Evolutionary conservation across 208 protist genomes (phyloP).

Genomic region (Crithidia acanthocephali): DNA sequence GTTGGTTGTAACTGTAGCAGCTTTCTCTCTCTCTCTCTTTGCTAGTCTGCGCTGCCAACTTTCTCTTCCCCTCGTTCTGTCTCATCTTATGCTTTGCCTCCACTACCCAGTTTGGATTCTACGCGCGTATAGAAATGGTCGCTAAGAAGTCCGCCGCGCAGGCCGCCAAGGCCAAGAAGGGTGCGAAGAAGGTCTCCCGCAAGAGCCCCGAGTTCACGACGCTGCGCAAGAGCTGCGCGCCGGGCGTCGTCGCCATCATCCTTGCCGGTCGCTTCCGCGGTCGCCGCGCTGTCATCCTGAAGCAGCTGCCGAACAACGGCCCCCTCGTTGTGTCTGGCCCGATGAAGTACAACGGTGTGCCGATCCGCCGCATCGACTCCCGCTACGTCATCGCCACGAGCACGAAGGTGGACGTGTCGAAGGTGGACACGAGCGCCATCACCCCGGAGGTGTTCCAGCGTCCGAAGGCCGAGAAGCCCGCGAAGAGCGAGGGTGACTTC

Average conservation of each 20-base stretch:
- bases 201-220: constrained; percentile 67
- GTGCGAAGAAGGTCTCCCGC: constrained; percentile 67
- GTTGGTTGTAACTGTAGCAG: no score
- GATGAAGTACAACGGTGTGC: constrained; percentile 98
- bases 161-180: constrained; percentile 30
- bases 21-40: no score
- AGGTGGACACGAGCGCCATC: constrained; percentile 83
- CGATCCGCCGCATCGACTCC: constrained; percentile 97
- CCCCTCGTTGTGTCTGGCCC: constrained; percentile 97
- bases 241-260: constrained; percentile 79
- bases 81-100: background rate
- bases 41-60: background rate
- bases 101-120: constrained; percentile 21
- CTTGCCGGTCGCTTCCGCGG: constrained; percentile 97
- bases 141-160: constrained; percentile 76
- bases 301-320: constrained; percentile 96
- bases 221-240: constrained; percentile 63
- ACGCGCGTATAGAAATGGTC: constrained; percentile 27
- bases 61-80: constrained; percentile 1
- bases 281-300: constrained; percentile 98
- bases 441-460: constrained; percentile 75
- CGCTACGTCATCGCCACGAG: constrained; percentile 98
- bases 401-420: constrained; percentile 96
- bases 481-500: constrained; percentile 87
- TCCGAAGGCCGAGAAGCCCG: constrained; percentile 78